These are phyloP conservation scores for Petunia hybrid DNA, from an alignment of 305 asterid genomes.

Conservation along the genomic window DNA sequence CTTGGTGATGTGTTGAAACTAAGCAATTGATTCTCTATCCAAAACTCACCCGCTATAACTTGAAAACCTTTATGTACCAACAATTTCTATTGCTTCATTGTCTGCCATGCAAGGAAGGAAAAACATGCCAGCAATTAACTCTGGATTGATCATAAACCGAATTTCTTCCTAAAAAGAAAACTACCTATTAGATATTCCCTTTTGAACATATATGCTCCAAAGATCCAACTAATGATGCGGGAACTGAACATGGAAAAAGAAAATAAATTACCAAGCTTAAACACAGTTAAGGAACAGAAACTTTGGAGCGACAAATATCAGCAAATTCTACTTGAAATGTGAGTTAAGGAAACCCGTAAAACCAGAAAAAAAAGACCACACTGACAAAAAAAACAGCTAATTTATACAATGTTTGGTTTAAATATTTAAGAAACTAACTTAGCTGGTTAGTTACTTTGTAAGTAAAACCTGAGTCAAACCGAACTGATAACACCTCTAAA, in stretches of 20 bases:
- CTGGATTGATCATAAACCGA: conserved; percentile 94
- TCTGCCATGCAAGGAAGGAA: conserved; percentile 78
- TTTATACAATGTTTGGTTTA: no score
- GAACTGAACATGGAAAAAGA: background rate
- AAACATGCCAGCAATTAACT: conserved; percentile 74
- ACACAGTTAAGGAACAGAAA: no score
- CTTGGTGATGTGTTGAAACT: background rate
- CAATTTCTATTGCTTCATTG: conserved; percentile 87
- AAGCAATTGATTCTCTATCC: background rate
- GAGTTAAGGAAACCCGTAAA: no score
- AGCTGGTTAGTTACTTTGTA: conserved; percentile 11
- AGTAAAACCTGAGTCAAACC: background rate
- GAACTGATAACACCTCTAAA: background rate
- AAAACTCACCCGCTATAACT: conserved; percentile 67
- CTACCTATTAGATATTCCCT: background rate
- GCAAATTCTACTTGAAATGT: background rate
- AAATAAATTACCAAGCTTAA: background rate
- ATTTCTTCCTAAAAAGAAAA: conserved; percentile 70
- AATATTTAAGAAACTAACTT: background rate
- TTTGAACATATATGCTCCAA: background rate
- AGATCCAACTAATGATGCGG: background rate
- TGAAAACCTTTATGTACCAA: conserved; percentile 85
- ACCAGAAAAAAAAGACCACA: no score
- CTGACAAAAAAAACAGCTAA: no score
- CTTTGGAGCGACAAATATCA: background rate